phyloP scores from a whole-genome alignment of 805 yeast genomes.

The Vanderwaltozyma yarrowii region DNA sequence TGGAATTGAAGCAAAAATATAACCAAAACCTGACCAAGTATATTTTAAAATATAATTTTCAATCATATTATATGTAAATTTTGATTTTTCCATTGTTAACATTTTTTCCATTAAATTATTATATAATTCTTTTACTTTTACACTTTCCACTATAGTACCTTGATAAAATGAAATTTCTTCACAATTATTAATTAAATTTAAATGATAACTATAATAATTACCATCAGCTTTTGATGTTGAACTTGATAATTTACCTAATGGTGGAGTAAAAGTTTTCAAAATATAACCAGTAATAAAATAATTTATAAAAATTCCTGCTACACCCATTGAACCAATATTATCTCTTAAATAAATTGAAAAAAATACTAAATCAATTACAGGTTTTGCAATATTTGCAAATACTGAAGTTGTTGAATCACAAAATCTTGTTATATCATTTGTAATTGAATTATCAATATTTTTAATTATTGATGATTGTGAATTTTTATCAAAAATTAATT shows the following conservation, averaged over 20 bases:
- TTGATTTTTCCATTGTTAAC: conserved; percentile 42
- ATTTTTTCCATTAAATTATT: conserved; percentile 45
- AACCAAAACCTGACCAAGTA: conserved; percentile 95
- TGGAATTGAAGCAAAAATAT: conserved; percentile 81
- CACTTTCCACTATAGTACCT: conserved; percentile 71
- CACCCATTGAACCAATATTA: conserved; percentile 79
- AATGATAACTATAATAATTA: conserved; percentile 74
- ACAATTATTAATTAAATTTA: conserved; percentile 75
- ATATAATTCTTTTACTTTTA: conserved; percentile 52
- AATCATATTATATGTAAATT: conserved; percentile 58
- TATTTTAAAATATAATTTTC: conserved; percentile 85
- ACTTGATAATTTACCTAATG: conserved; percentile 71
- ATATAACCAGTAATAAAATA: conserved; percentile 71
- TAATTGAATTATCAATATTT: conserved; percentile 71
- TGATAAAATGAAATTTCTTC: conserved; percentile 93
- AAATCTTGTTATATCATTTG: conserved; percentile 75
- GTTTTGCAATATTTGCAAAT: conserved; percentile 85
- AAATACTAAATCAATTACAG: conserved; percentile 74
- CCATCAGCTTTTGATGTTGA: conserved; percentile 75
- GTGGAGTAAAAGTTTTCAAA: conserved; percentile 67
- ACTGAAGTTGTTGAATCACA: conserved; percentile 72
- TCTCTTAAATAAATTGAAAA: conserved; percentile 77
- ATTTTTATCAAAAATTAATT: conserved; percentile 50
- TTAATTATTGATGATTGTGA: conserved; percentile 36
- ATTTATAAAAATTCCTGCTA: conserved; percentile 69